Base-by-base conservation (phyloP, 1,139 yeast genomes). In the Protomyces inundatus region DNA sequence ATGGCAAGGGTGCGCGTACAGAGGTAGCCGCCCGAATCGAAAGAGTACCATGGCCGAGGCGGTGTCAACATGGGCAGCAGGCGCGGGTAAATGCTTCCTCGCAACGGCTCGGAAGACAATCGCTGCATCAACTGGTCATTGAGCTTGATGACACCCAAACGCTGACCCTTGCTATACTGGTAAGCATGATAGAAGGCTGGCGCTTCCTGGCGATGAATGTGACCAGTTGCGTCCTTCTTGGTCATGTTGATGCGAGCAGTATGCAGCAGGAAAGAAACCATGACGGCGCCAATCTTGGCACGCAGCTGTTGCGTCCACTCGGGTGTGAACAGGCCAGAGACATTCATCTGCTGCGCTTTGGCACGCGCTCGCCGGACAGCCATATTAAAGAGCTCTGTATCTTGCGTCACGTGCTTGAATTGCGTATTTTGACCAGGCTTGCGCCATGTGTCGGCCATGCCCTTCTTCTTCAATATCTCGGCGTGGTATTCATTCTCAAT, bases 121-220 rank as follows among this genome's bases (percentile, higher is more conserved):
- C 82, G 84, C 55, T 82, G 80, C 7, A 86, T 82, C 62, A 93
- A 80, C 34, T 82, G 80, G 68, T 84, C 84, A 73, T 93, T 97
- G 6, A 90, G 77, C 69, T 86, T 87, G 66, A 93, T 77, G 9
- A 91, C 86, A 46, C 99, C 99, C 40, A 90, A 76, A 71, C 86
- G 86, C 67, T 84, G 84, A 45, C 98, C 97, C 66, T 82, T 82
- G 63, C 83, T 81, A 71, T 86, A 90, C 73, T 89, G 95, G 74
- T 88, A 90, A 2, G 90, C 83, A 72, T 93, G 98, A 68, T 85
- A 87, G 73, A 95, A 87, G 0, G 98, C 98, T 0, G 98, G 97
- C 7, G 90, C 93, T 55, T 81, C 79, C 39, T 93, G 96, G 52
- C 77, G 76, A 33, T 88, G 86, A 1, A 74, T 73, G 61, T 83